phyloP scores from a whole-genome alignment of 345 rosid genomes.

The Microcos paniculata region DNA sequence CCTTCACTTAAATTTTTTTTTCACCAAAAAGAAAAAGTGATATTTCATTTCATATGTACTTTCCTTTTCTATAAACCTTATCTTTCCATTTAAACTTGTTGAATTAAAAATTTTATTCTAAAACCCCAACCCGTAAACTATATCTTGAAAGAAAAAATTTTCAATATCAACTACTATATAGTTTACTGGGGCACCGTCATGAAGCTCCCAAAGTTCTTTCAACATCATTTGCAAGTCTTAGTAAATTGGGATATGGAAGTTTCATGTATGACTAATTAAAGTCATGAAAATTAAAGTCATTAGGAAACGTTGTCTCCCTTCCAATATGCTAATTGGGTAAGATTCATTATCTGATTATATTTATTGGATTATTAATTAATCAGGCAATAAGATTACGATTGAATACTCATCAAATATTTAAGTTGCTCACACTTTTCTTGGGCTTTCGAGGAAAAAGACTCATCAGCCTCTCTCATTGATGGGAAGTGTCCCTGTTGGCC shows the following conservation, averaged over 20 bases:
- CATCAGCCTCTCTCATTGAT: background rate
- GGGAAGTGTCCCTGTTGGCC: conserved; percentile 9
- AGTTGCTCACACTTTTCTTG: background rate
- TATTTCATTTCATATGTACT: too few relatives aligned
- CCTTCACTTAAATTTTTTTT: too few relatives aligned
- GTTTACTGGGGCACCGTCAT: too few relatives aligned
- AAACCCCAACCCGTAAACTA: too few relatives aligned
- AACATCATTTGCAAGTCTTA: background rate
- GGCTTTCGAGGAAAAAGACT: background rate
- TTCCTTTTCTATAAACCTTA: too few relatives aligned
- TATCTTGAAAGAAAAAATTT: too few relatives aligned
- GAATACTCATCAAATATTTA: background rate
- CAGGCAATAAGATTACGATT: background rate
- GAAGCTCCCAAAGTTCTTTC: background rate
- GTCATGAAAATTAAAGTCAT: background rate
- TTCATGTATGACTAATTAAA: background rate
- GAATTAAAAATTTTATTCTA: too few relatives aligned
- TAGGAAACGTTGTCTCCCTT: background rate
- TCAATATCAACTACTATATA: too few relatives aligned
- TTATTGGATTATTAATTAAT: background rate
- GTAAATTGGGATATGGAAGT: background rate
- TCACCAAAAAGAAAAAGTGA: too few relatives aligned
- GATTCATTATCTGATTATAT: background rate
- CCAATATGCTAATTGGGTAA: background rate
- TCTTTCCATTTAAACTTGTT: too few relatives aligned